These are phyloP conservation scores for Cicer cuneatum DNA, from an alignment of 306 rosid species.

Conservation along the genomic window DNA sequence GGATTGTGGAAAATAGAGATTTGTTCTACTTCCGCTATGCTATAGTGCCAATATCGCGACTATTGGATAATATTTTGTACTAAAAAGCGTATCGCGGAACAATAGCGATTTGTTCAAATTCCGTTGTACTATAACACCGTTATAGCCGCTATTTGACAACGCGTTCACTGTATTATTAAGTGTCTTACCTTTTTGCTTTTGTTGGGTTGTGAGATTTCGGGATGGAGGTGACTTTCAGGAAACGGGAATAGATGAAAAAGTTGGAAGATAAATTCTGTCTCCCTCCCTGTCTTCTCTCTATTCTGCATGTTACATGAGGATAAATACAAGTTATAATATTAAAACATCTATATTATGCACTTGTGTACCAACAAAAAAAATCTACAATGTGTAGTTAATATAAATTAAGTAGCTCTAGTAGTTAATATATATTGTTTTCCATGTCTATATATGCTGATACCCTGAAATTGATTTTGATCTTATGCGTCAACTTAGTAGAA, in stretches of 20 bases:
- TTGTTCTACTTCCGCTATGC: no score
- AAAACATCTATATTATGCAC: conserved; percentile 1
- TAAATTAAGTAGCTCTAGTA: conserved; percentile 9
- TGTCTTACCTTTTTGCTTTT: neutral
- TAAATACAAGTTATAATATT: conserved; percentile 26
- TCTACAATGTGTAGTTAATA: conserved; percentile 22
- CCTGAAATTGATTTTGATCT: neutral
- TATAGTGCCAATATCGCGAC: no score
- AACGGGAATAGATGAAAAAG: conserved; percentile 12
- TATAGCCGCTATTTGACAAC: no score
- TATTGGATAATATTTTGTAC: no score
- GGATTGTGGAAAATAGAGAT: no score
- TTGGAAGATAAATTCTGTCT: conserved; percentile 15
- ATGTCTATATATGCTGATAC: conserved; percentile 1
- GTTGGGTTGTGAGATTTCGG: conserved; percentile 24
- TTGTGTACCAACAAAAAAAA: neutral
- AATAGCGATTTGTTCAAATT: no score
- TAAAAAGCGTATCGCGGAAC: no score
- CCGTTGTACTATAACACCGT: no score
- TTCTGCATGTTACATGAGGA: neutral
- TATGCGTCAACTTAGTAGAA: neutral
- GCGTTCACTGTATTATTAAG: neutral
- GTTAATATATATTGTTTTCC: neutral
- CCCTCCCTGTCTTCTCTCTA: neutral
- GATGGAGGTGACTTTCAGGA: neutral